Evolutionary conservation across 257 asterid genomes (phyloP).

Genomic region (Nicotiana benthamiana): DNA sequence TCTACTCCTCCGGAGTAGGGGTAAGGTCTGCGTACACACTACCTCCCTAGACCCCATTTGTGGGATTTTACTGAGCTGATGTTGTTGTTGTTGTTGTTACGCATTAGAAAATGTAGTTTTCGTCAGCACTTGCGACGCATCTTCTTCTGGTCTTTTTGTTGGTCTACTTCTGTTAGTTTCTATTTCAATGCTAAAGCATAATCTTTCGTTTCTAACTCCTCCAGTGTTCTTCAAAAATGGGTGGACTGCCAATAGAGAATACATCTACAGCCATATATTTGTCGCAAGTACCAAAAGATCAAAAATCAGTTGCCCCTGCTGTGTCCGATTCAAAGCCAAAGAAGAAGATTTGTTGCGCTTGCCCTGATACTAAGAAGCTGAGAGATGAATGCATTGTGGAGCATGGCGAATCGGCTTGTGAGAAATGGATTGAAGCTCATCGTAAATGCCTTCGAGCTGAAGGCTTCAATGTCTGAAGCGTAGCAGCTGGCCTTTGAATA

Average conservation of each 20-base stretch:
- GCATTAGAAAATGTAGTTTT: not conserved
- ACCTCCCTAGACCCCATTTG: too few species aligned
- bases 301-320: constrained; percentile 35
- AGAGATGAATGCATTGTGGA: constrained; percentile 81
- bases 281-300: constrained; percentile 29
- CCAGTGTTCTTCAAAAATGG: constrained; percentile 18
- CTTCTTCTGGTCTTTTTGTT: not conserved
- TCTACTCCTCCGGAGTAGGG: too few species aligned
- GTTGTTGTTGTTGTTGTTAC: too few species aligned
- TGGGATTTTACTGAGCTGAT: too few species aligned
- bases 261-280: constrained; percentile 35
- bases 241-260: constrained; percentile 31
- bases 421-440: constrained; percentile 83
- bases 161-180: not conserved
- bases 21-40: too few species aligned
- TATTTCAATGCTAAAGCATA: not conserved
- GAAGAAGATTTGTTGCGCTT: constrained; percentile 95
- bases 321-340: constrained; percentile 51
- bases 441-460: constrained; percentile 73
- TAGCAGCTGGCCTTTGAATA: not conserved
- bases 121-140: not conserved
- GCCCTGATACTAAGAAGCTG: constrained; percentile 82
- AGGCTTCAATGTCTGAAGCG: constrained; percentile 68
- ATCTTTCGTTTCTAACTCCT: too few species aligned
- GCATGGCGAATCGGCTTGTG: constrained; percentile 77